Evolutionary conservation across 305 asterid species (phyloP), one percentile per base, ranked within the genome.

Genomic region (Fraxinus baroniana): DNA sequence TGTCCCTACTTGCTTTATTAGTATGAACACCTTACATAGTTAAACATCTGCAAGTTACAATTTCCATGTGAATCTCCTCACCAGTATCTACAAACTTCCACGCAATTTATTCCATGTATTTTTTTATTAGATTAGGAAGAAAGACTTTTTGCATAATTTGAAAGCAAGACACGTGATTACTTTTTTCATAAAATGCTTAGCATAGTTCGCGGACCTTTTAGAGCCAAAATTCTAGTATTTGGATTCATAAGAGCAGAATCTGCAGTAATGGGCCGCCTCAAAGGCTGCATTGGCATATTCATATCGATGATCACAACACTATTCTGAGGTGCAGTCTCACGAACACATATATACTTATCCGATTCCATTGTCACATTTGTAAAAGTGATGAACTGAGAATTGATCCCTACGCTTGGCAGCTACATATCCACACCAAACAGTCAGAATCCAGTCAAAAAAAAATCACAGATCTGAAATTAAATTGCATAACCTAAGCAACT

Each of bases 231-330:
- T 89, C 97, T 91, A 28, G 92, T 86, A 86, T 89, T 90, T 5
- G 99, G 99, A 90, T 97, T 95, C 99, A 97, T 97, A 80, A 97
- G 97, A 15, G 99, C 99, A 2, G 99, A 97, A 86, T 97, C 98
- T 1, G 99, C 99, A 46, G 99, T 97, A 83, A 97, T 93, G 4
- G 99, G 99, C 77, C 99, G 91, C 89, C 99, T 92, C 93, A 97
- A 74, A 30, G 99, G 99, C 88, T 97, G 98, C 87, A 74, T 92
- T 36, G 99, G 99, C 98, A 94, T 94, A 88, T 36, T 95, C 99
- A 93, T 97, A 74, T 97, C 99, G 36, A 97, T 85, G 86, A 97
- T 97, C 73, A 97, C 99, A 77, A 97, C 98, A 74, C 98, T 93
- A 86, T 95, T 97, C 46, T 95, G 98, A 8, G 99, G 98, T 2